A percentile compares a stretch with the other conserved stretches of the same genome.
Conservation (phyloP, 202 grass and related monocot genomes). For the Schoenoplectus triqueter region DNA sequence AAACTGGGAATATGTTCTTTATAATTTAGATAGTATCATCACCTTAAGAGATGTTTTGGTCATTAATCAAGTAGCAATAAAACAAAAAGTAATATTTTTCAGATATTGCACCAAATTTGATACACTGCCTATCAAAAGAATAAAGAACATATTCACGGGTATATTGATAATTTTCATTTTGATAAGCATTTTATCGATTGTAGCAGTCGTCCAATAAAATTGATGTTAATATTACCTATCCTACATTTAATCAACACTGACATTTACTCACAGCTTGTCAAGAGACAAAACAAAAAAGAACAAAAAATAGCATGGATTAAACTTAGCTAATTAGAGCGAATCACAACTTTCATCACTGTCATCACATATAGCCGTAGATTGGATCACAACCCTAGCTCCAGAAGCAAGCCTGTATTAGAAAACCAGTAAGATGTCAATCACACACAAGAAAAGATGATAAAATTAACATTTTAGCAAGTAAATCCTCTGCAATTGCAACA, state of each 20-base stretch:
- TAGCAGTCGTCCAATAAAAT: neutral
- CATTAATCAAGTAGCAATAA: neutral
- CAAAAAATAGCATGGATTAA: conserved; percentile 36
- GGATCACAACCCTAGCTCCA: conserved; percentile 95
- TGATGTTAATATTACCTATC: neutral
- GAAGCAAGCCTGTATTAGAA: conserved; percentile 86
- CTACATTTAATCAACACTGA: conserved; percentile 44
- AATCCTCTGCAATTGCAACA: neutral
- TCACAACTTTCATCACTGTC: conserved; percentile 74
- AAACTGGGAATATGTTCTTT: neutral
- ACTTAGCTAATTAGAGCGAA: conserved; percentile 59
- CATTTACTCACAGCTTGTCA: conserved; percentile 49
- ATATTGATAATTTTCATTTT: conserved; percentile 7
- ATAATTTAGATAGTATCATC: neutral
- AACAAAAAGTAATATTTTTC: neutral
- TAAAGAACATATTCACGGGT: neutral
- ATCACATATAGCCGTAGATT: conserved; percentile 61
- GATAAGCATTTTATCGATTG: conserved; percentile 5
- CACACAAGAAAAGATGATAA: neutral
- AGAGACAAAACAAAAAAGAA: conserved; percentile 35
- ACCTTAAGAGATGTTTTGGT: neutral
- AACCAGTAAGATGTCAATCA: conserved; percentile 44
- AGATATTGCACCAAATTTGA: conserved; percentile 12
- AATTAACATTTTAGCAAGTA: neutral
- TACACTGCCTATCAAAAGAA: conserved; percentile 10